Evolutionary conservation across 2,329 filamentous ascomycete species (phyloP).

Genomic region (Monosporascus sp.): DNA sequence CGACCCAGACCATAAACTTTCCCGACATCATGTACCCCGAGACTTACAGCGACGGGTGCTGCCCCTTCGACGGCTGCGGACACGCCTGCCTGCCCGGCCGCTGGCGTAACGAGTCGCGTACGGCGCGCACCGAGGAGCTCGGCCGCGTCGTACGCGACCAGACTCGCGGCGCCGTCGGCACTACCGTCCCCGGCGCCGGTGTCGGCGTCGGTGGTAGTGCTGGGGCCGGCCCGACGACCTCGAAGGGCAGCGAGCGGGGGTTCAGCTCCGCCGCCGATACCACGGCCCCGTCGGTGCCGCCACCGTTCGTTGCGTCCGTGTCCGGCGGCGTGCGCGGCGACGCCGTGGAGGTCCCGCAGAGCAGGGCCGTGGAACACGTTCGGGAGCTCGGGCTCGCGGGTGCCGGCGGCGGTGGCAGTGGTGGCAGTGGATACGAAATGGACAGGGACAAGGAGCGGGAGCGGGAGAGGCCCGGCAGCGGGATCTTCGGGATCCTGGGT

Average conservation of each 20-base stretch:
- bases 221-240: constrained; percentile 9
- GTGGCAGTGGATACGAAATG: constrained; percentile 1
- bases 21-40: constrained; percentile 24
- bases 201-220: not conserved
- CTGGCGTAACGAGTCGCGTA: constrained; percentile 44
- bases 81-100: constrained; percentile 56
- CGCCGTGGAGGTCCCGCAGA: constrained; percentile 50
- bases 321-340: constrained; percentile 38
- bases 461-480: constrained; percentile 14
- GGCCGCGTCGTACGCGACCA: constrained; percentile 42
- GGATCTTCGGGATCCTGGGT: constrained; percentile 46
- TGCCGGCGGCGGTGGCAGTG: constrained; percentile 7
- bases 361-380: constrained; percentile 54
- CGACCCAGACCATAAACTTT: not conserved
- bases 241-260: constrained; percentile 8
- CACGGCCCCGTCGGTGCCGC: constrained; percentile 9
- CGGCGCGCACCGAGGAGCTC: constrained; percentile 45
- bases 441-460: constrained; percentile 17
- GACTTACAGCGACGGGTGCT: constrained; percentile 50
- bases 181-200: not conserved
- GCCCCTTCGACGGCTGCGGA: constrained; percentile 59
- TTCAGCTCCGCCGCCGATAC: constrained; percentile 7
- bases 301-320: not conserved
- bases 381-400: constrained; percentile 43
- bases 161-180: constrained; percentile 18